Base-by-base conservation (phyloP, 2,329 filamentous ascomycete species). In the Botrytis byssoidea region DNA sequence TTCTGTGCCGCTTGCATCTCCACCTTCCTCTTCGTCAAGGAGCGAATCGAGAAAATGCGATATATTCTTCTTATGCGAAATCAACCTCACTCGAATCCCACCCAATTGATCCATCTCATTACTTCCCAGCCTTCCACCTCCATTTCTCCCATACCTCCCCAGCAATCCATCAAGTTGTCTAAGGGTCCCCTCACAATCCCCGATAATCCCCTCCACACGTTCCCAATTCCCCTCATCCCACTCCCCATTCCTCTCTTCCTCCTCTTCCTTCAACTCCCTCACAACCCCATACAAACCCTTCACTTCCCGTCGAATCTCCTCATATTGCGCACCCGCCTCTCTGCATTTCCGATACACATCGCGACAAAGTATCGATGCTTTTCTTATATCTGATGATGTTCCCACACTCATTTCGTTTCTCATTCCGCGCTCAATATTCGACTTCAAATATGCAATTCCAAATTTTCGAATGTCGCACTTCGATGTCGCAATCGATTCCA, bases 1-100 rank as follows among this genome's bases (percentile, higher is more conserved):
- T 29, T 57, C 51, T 57, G 12, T 12, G 75, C 77, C 76, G 16
- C 79, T 74, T 61, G 75, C 76, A 66, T 79, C 76, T 70, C 74
- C 32, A 78, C 77, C 74, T 81, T 75, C 77, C 83, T 79, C 75
- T 84, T 85, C 29, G 82, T 81, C 0, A 84, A 90, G 88, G 29
- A 90, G 84, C 0, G 86, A 86, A 77, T 90, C 86, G 29, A 91
- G 83, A 74, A 90, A 88, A 77, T 85, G 82, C 71, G 87, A 86
- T 65, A 91, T 84, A 57, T 83, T 85, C 8, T 84, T 83, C 78
- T 86, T 88, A 74, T 89, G 86, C 74, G 84, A 84, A 14, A 83
- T 82, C 64, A 91, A 82, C 77, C 86, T 86, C 14, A 81, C 78
- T 32, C 80, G 70, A 44, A 81, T 77, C 10, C 64, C 74, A 8